Percentiles rank a stretch among this genome's conserved stretches.
These are phyloP conservation scores for Crithidia thermophila DNA, from an alignment of 208 protist genomes.

Conservation along the genomic window DNA sequence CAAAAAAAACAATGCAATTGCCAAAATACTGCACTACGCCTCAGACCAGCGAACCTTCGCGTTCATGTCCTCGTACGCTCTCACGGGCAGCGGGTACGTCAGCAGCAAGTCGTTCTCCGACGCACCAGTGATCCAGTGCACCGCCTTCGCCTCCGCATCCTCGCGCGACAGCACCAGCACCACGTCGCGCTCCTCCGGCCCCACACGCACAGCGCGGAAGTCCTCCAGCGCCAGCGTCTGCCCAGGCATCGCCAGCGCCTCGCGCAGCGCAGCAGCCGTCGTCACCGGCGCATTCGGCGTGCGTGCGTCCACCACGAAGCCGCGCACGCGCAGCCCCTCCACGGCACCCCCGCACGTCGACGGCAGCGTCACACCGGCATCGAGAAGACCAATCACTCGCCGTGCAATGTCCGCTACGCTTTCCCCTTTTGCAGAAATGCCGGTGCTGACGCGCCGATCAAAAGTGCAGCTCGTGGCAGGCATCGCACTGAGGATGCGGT, in stretches of 20 bases:
- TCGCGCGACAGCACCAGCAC: constrained; percentile 29
- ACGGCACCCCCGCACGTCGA: constrained; percentile 7
- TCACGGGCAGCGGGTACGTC: constrained; percentile 43
- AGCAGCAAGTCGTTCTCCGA: constrained; percentile 45
- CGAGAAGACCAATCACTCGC: background rate
- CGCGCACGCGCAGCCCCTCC: constrained; percentile 26
- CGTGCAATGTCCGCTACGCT: constrained; percentile 25
- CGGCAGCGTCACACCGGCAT: constrained; percentile 16
- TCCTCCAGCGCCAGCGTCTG: constrained; percentile 59
- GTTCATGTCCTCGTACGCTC: constrained; percentile 45
- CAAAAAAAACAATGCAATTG: background rate
- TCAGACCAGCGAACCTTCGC: constrained; percentile 34
- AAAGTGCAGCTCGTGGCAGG: constrained; percentile 28
- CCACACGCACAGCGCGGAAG: constrained; percentile 28
- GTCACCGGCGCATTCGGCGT: constrained; percentile 5
- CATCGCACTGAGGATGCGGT: constrained; percentile 30
- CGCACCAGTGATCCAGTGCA: constrained; percentile 42
- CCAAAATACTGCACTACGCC: background rate
- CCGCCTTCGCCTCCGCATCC: constrained; percentile 26
- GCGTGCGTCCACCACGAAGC: constrained; percentile 33
- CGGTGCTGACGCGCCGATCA: background rate
- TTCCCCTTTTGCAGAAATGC: background rate
- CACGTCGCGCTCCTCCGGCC: constrained; percentile 10
- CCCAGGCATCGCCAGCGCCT: constrained; percentile 34
- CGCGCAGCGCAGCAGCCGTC: background rate